A percentile compares a stretch with the other conserved stretches of the same genome.
Evolutionary conservation across 1,139 yeast species (phyloP).

Genomic region (Kodamaea alishanica): DNA sequence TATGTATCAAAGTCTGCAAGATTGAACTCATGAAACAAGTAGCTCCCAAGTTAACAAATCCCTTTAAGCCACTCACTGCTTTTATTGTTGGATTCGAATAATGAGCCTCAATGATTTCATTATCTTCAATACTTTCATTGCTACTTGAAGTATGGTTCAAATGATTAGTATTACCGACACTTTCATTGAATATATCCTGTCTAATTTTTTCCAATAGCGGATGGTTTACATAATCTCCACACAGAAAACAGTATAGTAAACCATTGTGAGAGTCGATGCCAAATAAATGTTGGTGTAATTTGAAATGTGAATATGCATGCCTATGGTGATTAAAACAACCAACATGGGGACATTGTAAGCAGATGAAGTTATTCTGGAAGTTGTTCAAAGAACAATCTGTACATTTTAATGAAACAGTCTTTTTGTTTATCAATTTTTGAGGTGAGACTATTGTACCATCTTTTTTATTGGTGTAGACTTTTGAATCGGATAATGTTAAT

Average conservation of each 20-base stretch:
- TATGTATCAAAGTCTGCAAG: slow-evolving; percentile 80
- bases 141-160: neutral
- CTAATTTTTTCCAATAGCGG: slow-evolving; percentile 52
- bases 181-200: slow-evolving; percentile 19
- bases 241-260: slow-evolving; percentile 69
- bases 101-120: slow-evolving; percentile 10
- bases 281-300: slow-evolving; percentile 62
- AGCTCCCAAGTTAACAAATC: slow-evolving; percentile 90
- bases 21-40: slow-evolving; percentile 95
- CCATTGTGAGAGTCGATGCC: slow-evolving; percentile 64
- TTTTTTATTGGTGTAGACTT: slow-evolving; percentile 26
- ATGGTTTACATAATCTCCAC: slow-evolving; percentile 69
- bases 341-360: slow-evolving; percentile 79
- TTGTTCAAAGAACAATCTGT: slow-evolving; percentile 45
- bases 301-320: slow-evolving; percentile 64
- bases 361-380: slow-evolving; percentile 55
- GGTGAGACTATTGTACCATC: slow-evolving; percentile 28
- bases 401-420: slow-evolving; percentile 46
- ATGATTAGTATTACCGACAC: neutral
- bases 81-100: slow-evolving; percentile 50
- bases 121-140: slow-evolving; percentile 23
- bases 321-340: slow-evolving; percentile 56
- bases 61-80: slow-evolving; percentile 74
- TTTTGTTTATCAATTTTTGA: slow-evolving; percentile 33
- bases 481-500: slow-evolving; percentile 24